Conservation (phyloP, 2,329 filamentous ascomycete genomes). For the Diplodia sapinea region DNA sequence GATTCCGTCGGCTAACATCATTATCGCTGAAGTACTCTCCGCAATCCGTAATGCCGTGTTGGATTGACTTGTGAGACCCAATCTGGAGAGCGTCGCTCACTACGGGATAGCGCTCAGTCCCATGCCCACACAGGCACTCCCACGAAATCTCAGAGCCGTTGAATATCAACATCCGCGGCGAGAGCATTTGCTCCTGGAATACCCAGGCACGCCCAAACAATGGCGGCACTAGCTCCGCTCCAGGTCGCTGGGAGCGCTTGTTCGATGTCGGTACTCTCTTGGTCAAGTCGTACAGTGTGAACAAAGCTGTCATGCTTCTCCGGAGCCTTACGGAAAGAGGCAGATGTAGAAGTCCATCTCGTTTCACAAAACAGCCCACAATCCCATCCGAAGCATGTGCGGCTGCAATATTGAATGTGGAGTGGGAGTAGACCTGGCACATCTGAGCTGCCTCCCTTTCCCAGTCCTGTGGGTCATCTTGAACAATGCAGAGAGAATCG, state of each 20-base stretch:
- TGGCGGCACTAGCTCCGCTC: not conserved
- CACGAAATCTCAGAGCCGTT: not conserved
- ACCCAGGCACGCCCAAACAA: slow-evolving; percentile 16
- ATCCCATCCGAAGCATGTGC: not conserved
- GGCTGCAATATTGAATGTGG: not conserved
- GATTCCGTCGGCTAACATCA: too few species aligned
- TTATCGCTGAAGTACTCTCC: slow-evolving; percentile 33
- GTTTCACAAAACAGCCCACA: not conserved
- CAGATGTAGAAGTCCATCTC: not conserved
- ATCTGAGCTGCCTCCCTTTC: slow-evolving; percentile 20
- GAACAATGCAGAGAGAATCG: slow-evolving; percentile 34
- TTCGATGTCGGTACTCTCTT: too few species aligned
- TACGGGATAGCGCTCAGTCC: slow-evolving; percentile 34
- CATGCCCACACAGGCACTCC: slow-evolving; percentile 32
- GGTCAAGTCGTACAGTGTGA: not conserved
- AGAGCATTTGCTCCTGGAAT: slow-evolving; percentile 22
- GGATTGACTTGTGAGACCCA: slow-evolving; percentile 31
- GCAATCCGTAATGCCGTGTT: slow-evolving; percentile 32
- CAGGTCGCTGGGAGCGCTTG: too few species aligned
- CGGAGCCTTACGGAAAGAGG: not conserved
- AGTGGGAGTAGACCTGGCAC: slow-evolving; percentile 8
- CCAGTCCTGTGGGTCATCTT: slow-evolving; percentile 30
- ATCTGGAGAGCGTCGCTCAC: too few species aligned
- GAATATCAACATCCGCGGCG: slow-evolving; percentile 8
- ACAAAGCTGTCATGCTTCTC: not conserved